phyloP scores from a whole-genome alignment of 306 rosid genomes.

The Abrus precatorius region DNA sequence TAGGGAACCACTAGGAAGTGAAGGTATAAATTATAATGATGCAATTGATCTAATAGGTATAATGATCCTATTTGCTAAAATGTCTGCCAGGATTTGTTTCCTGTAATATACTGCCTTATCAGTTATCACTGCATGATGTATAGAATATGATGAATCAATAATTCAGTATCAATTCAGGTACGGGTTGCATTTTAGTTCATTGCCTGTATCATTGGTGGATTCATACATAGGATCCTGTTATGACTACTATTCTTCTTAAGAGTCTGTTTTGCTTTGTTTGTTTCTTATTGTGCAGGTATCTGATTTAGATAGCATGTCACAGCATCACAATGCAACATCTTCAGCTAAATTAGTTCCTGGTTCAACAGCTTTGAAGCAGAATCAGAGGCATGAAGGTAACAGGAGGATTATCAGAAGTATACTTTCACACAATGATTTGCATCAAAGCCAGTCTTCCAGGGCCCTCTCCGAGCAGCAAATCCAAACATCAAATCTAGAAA shows the following conservation, averaged over 20 bases:
- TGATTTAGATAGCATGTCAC: conserved; percentile 49
- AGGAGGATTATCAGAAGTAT: conserved; percentile 71
- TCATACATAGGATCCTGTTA: conserved; percentile 1
- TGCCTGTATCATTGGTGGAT: conserved; percentile 33
- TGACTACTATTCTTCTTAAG: conserved; percentile 19
- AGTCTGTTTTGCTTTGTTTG: conserved; percentile 36
- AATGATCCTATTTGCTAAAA: conserved; percentile 7
- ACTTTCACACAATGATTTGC: conserved; percentile 67
- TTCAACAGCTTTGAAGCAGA: conserved; percentile 59
- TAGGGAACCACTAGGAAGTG: conserved; percentile 29
- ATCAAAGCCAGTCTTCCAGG: conserved; percentile 65
- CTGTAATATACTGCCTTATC: conserved; percentile 24
- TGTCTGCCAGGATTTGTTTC: conserved; percentile 18
- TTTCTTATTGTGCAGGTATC: conserved; percentile 53
- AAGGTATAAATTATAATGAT: conserved; percentile 21
- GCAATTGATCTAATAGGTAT: background rate
- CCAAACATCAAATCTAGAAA: conserved; percentile 59
- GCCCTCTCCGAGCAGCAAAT: conserved; percentile 56
- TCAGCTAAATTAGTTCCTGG: conserved; percentile 50
- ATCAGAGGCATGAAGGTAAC: conserved; percentile 60
- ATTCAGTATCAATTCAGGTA: background rate
- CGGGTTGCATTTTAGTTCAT: conserved; percentile 33
- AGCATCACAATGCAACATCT: conserved; percentile 54
- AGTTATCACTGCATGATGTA: conserved; percentile 13
- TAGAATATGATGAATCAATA: conserved; percentile 35